These are phyloP conservation scores for Symbiodinium natans DNA, from an alignment of 73 alveolate species.

Conservation along the genomic window DNA sequence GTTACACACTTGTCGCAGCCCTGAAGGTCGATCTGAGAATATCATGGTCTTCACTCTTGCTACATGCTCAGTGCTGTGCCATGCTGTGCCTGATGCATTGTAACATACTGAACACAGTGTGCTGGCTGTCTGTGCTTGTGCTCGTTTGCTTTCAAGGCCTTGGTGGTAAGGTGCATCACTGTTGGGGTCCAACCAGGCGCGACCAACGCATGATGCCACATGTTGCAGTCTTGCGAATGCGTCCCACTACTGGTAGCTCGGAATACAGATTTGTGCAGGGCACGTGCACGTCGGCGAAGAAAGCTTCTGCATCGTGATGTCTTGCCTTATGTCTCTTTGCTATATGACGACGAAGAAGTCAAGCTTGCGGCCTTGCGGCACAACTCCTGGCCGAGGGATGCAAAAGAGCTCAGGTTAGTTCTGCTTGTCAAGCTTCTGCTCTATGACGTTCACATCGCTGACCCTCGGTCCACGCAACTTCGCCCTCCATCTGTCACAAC, in stretches of 20 bases:
- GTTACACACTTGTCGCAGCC: not conserved
- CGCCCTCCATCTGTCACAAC: not conserved
- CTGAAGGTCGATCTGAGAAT: slow-evolving; percentile 58
- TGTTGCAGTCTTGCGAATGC: not conserved
- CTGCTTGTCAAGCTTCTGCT: slow-evolving; percentile 57
- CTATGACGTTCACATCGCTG: slow-evolving; percentile 71
- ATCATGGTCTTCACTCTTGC: slow-evolving; percentile 73
- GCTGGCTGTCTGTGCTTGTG: no score
- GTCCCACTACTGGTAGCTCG: not conserved
- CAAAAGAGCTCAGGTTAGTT: slow-evolving; percentile 34
- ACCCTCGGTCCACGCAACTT: not conserved
- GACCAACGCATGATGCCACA: no score
- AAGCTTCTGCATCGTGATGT: not conserved
- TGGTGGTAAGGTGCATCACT: slow-evolving; percentile 75
- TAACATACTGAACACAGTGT: no score
- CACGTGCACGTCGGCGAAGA: not conserved
- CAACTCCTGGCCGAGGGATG: no score
- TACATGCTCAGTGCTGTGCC: not conserved
- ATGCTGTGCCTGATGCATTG: no score
- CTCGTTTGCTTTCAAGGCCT: slow-evolving; percentile 28
- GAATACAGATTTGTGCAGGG: not conserved
- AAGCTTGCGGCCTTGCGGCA: no score
- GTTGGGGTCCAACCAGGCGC: slow-evolving; percentile 77
- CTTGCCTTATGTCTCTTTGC: not conserved
- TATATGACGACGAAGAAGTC: no score